Conservation (phyloP, 768 basidiomycete genomes). For the Royoungia palumana region DNA sequence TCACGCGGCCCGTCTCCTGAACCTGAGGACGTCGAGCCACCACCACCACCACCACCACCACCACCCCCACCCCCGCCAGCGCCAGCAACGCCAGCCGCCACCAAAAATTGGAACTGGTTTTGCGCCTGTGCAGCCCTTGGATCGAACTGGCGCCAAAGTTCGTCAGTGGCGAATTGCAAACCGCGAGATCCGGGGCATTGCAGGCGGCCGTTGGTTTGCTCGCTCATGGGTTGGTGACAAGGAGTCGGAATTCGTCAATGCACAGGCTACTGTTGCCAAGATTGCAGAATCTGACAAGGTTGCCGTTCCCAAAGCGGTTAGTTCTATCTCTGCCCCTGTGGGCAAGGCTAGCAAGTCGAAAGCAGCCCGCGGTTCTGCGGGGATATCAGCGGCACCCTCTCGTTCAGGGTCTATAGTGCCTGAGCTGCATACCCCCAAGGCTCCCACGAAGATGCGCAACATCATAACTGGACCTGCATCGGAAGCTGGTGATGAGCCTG, state of each 20-base stretch:
- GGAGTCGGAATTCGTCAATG: slow-evolving; percentile 60
- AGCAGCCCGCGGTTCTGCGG: slow-evolving; percentile 34
- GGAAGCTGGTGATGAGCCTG: slow-evolving; percentile 50
- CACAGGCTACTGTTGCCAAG: slow-evolving; percentile 29
- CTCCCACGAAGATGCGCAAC: slow-evolving; percentile 66
- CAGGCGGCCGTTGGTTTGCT: slow-evolving; percentile 78
- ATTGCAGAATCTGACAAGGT: slow-evolving; percentile 27
- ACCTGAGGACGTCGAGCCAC: slow-evolving; percentile 38
- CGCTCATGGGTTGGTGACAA: slow-evolving; percentile 83
- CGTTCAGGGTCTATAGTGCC: slow-evolving; percentile 53
- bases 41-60: slow-evolving; percentile 33
- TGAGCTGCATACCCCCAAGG: slow-evolving; percentile 43
- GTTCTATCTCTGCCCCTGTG: slow-evolving; percentile 47
- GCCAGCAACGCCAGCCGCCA: slow-evolving; percentile 69
- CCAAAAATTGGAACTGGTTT: slow-evolving; percentile 74
- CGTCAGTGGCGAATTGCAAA: slow-evolving; percentile 73
- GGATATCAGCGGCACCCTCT: slow-evolving; percentile 52
- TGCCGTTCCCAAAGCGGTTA: slow-evolving; percentile 35
- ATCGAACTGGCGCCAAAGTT: slow-evolving; percentile 57
- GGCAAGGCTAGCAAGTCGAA: slow-evolving; percentile 45
- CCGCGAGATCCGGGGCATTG: slow-evolving; percentile 78
- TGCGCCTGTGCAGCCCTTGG: slow-evolving; percentile 63
- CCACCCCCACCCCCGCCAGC: no score
- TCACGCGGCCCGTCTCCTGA: slow-evolving; percentile 45
- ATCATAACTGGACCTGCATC: slow-evolving; percentile 50